Evolutionary conservation across 73 alveolate species (phyloP), one percentile per base, ranked within the genome.

Genomic region (Tetrahymena thermophila): DNA sequence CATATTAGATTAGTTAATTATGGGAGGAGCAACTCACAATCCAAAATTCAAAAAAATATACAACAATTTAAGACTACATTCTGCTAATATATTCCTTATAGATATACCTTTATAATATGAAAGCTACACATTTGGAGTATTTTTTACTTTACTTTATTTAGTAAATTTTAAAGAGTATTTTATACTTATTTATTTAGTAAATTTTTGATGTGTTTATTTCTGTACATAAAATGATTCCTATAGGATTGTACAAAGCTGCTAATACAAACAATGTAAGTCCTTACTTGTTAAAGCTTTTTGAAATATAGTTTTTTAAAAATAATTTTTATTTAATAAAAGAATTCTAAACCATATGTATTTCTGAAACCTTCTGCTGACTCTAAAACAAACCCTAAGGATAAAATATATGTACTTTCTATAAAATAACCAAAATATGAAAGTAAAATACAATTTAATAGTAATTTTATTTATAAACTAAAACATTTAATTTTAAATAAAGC

Each of bases 21-120:
- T 99, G 99, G 99, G 99, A 8, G 95, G 98, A 95, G 99, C 99
- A 15, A 50, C 98, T 93, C 96, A 98, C 15, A 97, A 98, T 14
- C 97, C 96, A 37, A 96, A 96, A 43, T 85, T 95, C 19, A 96
- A 95, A 94, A 97, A 95, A 94, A 35, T 97, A 35, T 98, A 96
- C 71, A 96, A 97, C 56, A 94, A 96, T 50, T 96, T 96, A 84
- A 97, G 96, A 34, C 96, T 98, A 43, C 85, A 97, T 38, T 93
- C 97, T 50, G 96, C 98, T 38, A 85, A 96, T 89, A 85, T 98
- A 35, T 96, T 93, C 94, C 85, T 97, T 10, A 96, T 98, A 23
- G 96, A 96, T 93, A 84, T 97, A 23, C 99, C 98, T 34, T 94
- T 95, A 28, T n/a, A 85, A 31, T 89, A 89, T 89, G 43, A 40